These are phyloP conservation scores for Tylopilus intermedius DNA, from an alignment of 768 basidiomycete species.

Conservation along the genomic window DNA sequence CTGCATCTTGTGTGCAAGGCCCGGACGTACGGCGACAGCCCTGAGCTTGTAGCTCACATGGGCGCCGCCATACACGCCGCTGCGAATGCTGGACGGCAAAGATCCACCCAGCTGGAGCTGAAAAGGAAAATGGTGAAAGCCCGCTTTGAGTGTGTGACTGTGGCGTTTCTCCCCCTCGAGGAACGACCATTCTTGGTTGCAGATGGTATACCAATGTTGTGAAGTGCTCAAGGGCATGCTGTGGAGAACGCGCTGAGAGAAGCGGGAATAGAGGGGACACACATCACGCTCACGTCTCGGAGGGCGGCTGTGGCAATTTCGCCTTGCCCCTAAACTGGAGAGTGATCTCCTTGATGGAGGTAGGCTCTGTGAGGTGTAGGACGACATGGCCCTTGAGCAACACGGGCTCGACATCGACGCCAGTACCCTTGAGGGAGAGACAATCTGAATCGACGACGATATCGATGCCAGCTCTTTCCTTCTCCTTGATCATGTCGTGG, in stretches of 20 bases:
- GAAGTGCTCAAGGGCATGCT: constrained; percentile 27
- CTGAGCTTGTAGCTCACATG: constrained; percentile 85
- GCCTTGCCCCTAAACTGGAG: constrained; percentile 84
- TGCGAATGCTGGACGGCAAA: constrained; percentile 72
- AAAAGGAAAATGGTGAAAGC: constrained; percentile 90
- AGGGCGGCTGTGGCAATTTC: constrained; percentile 52
- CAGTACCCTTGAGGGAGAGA: constrained; percentile 71
- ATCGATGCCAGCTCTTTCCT: constrained; percentile 57
- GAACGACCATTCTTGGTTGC: constrained; percentile 89
- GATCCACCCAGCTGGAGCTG: constrained; percentile 80
- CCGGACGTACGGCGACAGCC: constrained; percentile 74
- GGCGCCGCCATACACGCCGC: constrained; percentile 52
- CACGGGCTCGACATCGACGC: constrained; percentile 78
- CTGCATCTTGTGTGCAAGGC: constrained; percentile 66
- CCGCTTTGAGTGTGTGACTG: constrained; percentile 91
- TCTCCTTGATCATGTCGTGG: constrained; percentile 42
- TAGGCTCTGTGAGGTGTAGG: constrained; percentile 75
- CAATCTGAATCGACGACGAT: constrained; percentile 69
- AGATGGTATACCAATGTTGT: constrained; percentile 55
- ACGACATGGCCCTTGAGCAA: constrained; percentile 77
- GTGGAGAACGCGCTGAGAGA: not conserved
- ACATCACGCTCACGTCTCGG: constrained; percentile 52
- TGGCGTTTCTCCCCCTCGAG: constrained; percentile 77
- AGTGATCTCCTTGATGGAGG: constrained; percentile 77
- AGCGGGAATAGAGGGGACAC: constrained; percentile 1